Evolutionary conservation across 1,284 basidiomycete genomes (phyloP).

Genomic region (Lentinus polychrous): DNA sequence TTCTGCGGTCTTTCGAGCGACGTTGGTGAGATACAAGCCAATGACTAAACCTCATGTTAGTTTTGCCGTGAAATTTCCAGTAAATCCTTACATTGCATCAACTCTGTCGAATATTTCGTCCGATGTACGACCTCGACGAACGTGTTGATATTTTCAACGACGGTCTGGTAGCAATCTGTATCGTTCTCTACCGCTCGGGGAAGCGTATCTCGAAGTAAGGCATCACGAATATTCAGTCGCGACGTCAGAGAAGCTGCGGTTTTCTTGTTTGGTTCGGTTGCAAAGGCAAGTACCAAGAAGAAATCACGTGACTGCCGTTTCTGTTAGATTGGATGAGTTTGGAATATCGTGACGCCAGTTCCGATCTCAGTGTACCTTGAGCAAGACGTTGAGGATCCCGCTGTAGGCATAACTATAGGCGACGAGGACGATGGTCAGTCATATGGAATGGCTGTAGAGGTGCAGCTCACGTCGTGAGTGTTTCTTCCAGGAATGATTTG

Average conservation of each 20-base stretch:
- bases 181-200: slow-evolving; percentile 43
- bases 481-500: slow-evolving; percentile 44
- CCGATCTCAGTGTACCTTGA: slow-evolving; percentile 38
- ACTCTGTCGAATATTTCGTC: slow-evolving; percentile 39
- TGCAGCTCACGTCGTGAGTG: slow-evolving; percentile 39
- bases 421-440: not conserved
- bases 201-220: slow-evolving; percentile 50
- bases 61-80: not conserved
- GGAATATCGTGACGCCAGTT: not conserved
- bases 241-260: slow-evolving; percentile 21
- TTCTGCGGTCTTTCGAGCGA: slow-evolving; percentile 52
- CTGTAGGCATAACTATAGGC: slow-evolving; percentile 40
- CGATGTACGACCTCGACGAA: slow-evolving; percentile 50
- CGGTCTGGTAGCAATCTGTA: slow-evolving; percentile 36
- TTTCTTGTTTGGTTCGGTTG: slow-evolving; percentile 34
- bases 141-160: slow-evolving; percentile 47
- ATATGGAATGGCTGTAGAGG: not conserved
- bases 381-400: slow-evolving; percentile 48
- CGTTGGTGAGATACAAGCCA: slow-evolving; percentile 42
- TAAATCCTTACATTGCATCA: slow-evolving; percentile 46
- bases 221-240: slow-evolving; percentile 37
- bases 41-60: slow-evolving; percentile 33
- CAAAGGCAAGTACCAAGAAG: slow-evolving; percentile 46
- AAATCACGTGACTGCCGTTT: slow-evolving; percentile 40
- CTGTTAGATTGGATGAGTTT: slow-evolving; percentile 25